Percentiles rank a stretch among this genome's conserved stretches.
Conservation (phyloP, 345 rosid species). For the Eucalyptus albens region DNA sequence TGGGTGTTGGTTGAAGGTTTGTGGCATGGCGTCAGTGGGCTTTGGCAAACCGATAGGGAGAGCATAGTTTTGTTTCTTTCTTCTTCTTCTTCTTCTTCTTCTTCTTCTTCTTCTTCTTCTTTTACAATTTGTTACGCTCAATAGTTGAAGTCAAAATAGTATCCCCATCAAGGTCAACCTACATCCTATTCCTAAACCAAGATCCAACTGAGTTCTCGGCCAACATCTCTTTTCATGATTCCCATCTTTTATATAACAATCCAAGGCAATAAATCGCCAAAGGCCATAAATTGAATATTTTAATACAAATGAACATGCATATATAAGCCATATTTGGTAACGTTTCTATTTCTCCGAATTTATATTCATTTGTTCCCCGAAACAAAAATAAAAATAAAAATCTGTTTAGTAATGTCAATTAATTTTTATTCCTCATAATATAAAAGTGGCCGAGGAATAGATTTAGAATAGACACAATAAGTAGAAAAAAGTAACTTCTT, state of each 20-base stretch:
- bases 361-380: fast-evolving
- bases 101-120: too few relatives aligned
- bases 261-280: neutral
- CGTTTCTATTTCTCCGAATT: fast-evolving
- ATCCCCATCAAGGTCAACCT: neutral
- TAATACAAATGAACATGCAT: neutral
- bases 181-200: neutral
- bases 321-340: too few relatives aligned
- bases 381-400: too few relatives aligned
- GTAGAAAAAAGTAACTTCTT: too few relatives aligned
- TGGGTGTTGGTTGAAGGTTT: neutral
- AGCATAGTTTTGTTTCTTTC: too few relatives aligned
- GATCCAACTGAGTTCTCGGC: neutral
- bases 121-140: neutral
- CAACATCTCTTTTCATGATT: neutral
- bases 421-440: fast-evolving
- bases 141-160: neutral
- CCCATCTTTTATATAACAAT: neutral
- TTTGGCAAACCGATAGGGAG: neutral
- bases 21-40: neutral
- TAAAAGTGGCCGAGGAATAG: fast-evolving
- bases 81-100: too few relatives aligned
- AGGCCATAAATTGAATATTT: neutral
- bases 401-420: too few relatives aligned
- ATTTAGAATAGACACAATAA: fast-evolving